Conservation (phyloP, 2,329 filamentous ascomycete genomes). For the Arthrobotrys sinensis region DNA sequence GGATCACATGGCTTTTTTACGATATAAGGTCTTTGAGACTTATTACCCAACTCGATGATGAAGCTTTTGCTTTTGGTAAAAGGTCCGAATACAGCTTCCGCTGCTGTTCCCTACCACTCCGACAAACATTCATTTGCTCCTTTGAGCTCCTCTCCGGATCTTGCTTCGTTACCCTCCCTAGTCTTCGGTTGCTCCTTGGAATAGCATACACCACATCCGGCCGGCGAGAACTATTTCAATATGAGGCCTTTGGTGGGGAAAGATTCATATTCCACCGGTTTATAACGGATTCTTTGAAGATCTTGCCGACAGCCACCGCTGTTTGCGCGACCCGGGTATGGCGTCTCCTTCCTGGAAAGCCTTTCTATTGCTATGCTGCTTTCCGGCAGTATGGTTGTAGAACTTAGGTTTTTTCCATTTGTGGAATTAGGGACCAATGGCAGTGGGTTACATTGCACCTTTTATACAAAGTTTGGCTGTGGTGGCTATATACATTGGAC, state of each 20-base stretch:
- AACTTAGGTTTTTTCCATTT: constrained; percentile 1
- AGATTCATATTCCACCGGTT: constrained; percentile 21
- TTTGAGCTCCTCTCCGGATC: constrained; percentile 1
- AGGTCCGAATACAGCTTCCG: constrained; percentile 55
- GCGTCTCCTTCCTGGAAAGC: constrained; percentile 46
- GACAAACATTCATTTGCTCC: constrained; percentile 24
- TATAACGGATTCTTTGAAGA: constrained; percentile 12
- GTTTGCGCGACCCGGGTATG: constrained; percentile 46
- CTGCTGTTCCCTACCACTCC: constrained; percentile 11
- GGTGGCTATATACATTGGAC: constrained; percentile 29
- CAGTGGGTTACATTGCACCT: constrained; percentile 44
- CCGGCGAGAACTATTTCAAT: constrained; percentile 24
- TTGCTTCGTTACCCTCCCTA: constrained; percentile 47
- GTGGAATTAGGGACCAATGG: constrained; percentile 59
- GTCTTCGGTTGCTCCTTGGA: constrained; percentile 11
- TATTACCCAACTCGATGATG: constrained; percentile 45
- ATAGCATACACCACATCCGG: constrained; percentile 21
- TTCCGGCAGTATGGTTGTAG: not conserved
- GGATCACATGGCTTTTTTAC: not conserved
- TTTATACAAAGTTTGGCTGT: constrained; percentile 37
- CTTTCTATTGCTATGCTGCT: not conserved
- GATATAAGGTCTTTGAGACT: not conserved
- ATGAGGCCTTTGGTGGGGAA: constrained; percentile 20
- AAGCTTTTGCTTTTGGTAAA: constrained; percentile 62
- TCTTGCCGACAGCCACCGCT: constrained; percentile 32